Evolutionary conservation across 345 rosid species (phyloP).

Genomic region (Hibiscus syriacus): DNA sequence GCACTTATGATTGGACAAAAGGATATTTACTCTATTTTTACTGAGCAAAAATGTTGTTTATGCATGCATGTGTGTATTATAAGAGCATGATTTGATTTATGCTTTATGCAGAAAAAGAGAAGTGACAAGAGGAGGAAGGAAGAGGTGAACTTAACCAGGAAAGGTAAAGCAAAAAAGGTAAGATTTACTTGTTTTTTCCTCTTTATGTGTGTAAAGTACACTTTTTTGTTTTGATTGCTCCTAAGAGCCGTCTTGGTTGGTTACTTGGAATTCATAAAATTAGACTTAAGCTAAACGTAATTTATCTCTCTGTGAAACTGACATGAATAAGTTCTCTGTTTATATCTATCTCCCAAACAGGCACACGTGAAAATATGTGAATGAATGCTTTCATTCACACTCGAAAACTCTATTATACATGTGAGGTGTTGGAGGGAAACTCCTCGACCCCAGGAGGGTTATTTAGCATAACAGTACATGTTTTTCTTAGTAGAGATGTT

Average conservation of each 20-base stretch:
- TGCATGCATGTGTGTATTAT: neutral
- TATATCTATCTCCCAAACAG: neutral
- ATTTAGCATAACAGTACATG: neutral
- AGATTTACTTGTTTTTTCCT: neutral
- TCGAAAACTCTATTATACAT: neutral
- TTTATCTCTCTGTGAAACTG: neutral
- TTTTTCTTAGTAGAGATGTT: conserved; percentile 1
- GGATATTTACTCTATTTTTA: neutral
- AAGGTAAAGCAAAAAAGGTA: conserved; percentile 61
- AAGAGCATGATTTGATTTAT: neutral
- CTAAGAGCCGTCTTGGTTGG: neutral
- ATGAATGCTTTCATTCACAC: neutral
- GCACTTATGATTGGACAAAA: neutral
- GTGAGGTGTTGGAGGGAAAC: neutral
- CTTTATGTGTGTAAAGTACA: neutral
- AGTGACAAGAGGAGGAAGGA: conserved; percentile 65
- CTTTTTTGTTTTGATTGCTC: neutral
- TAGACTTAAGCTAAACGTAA: neutral
- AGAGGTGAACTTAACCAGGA: conserved; percentile 37
- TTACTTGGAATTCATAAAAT: neutral
- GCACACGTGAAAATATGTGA: neutral
- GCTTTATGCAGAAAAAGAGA: conserved; percentile 46
- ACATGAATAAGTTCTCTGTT: neutral
- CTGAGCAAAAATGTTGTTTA: neutral
- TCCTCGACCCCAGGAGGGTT: neutral